These are phyloP conservation scores for Calonectria pseudoturangicola DNA, from an alignment of 2,329 filamentous ascomycete genomes.

Conservation along the genomic window DNA sequence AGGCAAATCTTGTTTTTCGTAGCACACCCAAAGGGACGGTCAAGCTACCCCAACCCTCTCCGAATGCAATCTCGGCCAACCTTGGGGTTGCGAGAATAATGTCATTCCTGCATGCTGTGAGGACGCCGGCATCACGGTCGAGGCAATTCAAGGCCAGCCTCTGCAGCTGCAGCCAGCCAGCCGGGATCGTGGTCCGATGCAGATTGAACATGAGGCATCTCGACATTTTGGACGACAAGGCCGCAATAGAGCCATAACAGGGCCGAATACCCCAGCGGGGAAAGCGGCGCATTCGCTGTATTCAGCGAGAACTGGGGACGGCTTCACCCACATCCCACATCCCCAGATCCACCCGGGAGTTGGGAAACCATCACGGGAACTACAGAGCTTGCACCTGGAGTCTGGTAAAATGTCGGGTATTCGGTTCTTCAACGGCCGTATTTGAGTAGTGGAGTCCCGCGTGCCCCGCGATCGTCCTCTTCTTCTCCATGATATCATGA, in stretches of 20 bases:
- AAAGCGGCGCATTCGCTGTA: conserved; percentile 39
- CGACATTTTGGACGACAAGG: conserved; percentile 16
- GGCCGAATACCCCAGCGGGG: conserved; percentile 45
- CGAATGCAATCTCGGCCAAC: not conserved
- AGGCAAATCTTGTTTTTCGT: not conserved
- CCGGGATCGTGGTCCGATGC: conserved; percentile 29
- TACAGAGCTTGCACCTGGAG: conserved; percentile 16
- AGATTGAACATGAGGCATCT: conserved; percentile 17
- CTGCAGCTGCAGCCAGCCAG: conserved; percentile 17
- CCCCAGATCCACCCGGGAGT: conserved; percentile 46
- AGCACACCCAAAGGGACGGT: conserved; percentile 10
- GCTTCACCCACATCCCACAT: conserved; percentile 35
- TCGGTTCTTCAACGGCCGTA: conserved; percentile 52
- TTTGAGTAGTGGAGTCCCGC: conserved; percentile 39
- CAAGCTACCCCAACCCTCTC: conserved; percentile 16
- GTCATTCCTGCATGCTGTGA: conserved; percentile 17
- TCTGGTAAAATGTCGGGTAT: conserved; percentile 45
- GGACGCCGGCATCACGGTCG: not conserved
- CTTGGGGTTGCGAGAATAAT: conserved; percentile 11
- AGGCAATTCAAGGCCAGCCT: conserved; percentile 14
- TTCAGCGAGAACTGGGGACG: conserved; percentile 28
- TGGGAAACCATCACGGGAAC: conserved; percentile 36
- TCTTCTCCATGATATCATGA: conserved; percentile 46
- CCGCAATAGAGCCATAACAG: conserved; percentile 46
- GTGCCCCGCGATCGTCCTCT: conserved; percentile 41